phyloP scores from a whole-genome alignment of 257 asterid species.

The Scutellaria galericulata region DNA sequence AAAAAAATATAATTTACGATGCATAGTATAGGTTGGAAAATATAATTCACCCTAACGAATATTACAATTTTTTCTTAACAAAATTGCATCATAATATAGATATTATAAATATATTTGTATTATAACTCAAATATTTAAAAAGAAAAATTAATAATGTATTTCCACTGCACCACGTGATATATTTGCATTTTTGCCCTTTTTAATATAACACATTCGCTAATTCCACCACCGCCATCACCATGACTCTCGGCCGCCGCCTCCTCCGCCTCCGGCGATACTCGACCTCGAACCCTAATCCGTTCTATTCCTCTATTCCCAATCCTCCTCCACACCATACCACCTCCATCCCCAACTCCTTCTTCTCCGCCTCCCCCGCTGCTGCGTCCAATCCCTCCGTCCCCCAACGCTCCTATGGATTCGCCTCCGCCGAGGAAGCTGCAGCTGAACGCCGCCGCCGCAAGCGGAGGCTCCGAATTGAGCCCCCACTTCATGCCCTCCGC shows the following conservation, averaged over 20 bases:
- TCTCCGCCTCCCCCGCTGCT: conserved; percentile 21
- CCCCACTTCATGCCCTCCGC: conserved; percentile 79
- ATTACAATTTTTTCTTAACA: too few species aligned
- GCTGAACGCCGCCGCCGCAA: conserved; percentile 90
- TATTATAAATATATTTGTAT: too few species aligned
- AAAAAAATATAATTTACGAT: too few species aligned
- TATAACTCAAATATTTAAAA: too few species aligned
- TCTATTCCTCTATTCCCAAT: conserved; percentile 39
- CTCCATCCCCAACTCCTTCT: conserved; percentile 34
- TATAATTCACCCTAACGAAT: too few species aligned
- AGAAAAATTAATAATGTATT: too few species aligned
- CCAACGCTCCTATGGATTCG: conserved; percentile 61
- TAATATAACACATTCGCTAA: neutral
- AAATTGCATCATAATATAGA: too few species aligned
- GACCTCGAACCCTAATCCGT: conserved; percentile 34
- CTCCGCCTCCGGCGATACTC: conserved; percentile 60
- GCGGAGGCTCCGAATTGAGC: conserved; percentile 89
- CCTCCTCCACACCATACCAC: conserved; percentile 34
- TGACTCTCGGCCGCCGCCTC: conserved; percentile 47
- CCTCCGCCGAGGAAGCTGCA: conserved; percentile 92
- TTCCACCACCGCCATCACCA: conserved; percentile 22
- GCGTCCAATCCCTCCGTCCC: conserved; percentile 25
- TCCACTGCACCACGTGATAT: too few species aligned
- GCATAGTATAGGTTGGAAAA: too few species aligned
- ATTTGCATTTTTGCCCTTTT: too few species aligned